Evolutionary conservation across 2,329 filamentous ascomycete species (phyloP).

Genomic region (Cercospora sp.): DNA sequence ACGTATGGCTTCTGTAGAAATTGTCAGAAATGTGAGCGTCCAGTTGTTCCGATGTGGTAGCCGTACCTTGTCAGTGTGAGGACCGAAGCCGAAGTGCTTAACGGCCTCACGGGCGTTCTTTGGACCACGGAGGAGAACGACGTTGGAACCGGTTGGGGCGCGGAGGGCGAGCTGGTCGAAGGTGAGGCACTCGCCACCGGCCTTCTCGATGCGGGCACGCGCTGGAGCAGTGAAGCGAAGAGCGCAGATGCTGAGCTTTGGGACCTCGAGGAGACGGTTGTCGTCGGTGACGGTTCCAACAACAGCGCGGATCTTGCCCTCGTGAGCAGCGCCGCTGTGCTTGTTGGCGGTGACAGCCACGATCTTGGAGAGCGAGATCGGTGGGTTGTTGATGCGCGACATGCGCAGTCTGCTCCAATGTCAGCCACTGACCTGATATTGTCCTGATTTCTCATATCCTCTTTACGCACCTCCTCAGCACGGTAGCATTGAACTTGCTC

Average conservation of each 20-base stretch:
- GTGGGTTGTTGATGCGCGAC: constrained; percentile 88
- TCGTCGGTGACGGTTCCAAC: constrained; percentile 97
- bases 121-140: constrained; percentile 91
- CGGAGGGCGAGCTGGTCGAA: constrained; percentile 96
- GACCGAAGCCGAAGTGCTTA: constrained; percentile 99
- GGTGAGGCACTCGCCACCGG: constrained; percentile 92
- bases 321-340: constrained; percentile 55
- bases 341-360: constrained; percentile 60
- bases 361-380: constrained; percentile 90
- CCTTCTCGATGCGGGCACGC: constrained; percentile 87
- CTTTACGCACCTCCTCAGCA: constrained; percentile 63
- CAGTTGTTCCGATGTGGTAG: constrained; percentile 14
- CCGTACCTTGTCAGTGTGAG: constrained; percentile 92
- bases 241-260: constrained; percentile 91
- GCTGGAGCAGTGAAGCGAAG: constrained; percentile 96
- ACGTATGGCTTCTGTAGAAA: constrained; percentile 81
- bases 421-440: constrained; percentile 4
- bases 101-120: constrained; percentile 98
- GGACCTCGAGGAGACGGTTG: constrained; percentile 85
- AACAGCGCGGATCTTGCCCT: constrained; percentile 84
- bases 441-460: constrained; percentile 14
- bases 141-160: constrained; percentile 94
- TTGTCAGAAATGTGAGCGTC: constrained; percentile 20
- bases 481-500: constrained; percentile 96
- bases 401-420: constrained; percentile 73